These are phyloP conservation scores for Aureobasidium sp. DNA, from an alignment of 2,329 filamentous ascomycete genomes.

Conservation along the genomic window DNA sequence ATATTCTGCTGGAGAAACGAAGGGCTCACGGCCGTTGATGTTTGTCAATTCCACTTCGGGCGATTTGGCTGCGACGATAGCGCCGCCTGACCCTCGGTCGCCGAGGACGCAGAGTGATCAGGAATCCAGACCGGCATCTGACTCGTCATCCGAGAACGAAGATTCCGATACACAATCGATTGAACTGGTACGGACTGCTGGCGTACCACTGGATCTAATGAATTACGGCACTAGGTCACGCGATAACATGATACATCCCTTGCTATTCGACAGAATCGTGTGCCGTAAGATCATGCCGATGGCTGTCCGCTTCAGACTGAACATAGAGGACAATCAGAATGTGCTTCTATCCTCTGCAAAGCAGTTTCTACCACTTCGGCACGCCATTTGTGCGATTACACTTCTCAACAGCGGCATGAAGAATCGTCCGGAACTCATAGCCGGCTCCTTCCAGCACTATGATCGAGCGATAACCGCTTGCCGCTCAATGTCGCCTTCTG, in stretches of 20 bases:
- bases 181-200: not conserved
- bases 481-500: slow-evolving; percentile 30
- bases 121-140: not conserved
- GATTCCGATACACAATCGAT: not conserved
- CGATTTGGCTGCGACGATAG: not conserved
- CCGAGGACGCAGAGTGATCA: not conserved
- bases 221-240: slow-evolving; percentile 4
- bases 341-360: slow-evolving; percentile 9
- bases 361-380: slow-evolving; percentile 7
- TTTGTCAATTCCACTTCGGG: not conserved
- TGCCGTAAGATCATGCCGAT: slow-evolving; percentile 16
- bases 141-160: not conserved
- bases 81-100: not conserved
- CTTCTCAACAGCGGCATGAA: slow-evolving; percentile 6
- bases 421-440: slow-evolving; percentile 16
- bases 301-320: slow-evolving; percentile 14
- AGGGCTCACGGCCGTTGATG: not conserved
- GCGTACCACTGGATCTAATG: not conserved
- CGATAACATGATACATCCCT: slow-evolving; percentile 9
- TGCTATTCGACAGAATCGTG: slow-evolving; percentile 13
- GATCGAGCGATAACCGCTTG: slow-evolving; percentile 16
- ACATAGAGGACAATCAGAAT: slow-evolving; percentile 15
- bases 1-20: too few species aligned
- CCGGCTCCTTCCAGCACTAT: slow-evolving; percentile 9
- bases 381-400: slow-evolving; percentile 7